Base-by-base conservation (phyloP, 108 stramenopile genomes). In the Nitzschia sp. region DNA sequence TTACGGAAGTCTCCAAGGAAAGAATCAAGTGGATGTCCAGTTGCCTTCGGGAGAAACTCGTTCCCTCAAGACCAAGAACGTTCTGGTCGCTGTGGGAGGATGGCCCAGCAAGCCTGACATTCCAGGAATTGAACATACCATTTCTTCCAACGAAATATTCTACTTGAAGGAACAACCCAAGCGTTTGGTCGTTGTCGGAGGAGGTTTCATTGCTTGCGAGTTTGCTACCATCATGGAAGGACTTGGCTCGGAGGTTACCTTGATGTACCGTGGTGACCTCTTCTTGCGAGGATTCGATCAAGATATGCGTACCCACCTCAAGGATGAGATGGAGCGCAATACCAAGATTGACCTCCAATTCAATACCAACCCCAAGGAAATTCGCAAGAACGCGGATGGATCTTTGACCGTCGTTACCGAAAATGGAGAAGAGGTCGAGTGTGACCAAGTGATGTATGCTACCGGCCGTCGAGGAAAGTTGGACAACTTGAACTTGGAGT, bases 191-290 rank as follows among this genome's bases (percentile, higher is more conserved):
- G 77, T 95, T 38, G 89, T 97, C 10, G 96, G 96, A 22, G 94
- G 91, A 10, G 96, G 96, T 2, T 95, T 91, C 74, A 97, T 97
- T 65, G 96, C 92, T 7, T 80, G 90, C 11, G 96, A 97, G 80
- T 88, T 95, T 57, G 95, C 94, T 15, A 68, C 63, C 50, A 92
- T 97, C 51, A 88, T 97, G 86, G 79, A 86, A 43, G 93, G 87
- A 20, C 69, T 97, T 44, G 95, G 92, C 0, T 84, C 85, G 29
- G 85, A 95, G 48, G 86, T 93, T 9, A 84, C 88, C 20, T 77
- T 95, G 21, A 86, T 95, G 73, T 81, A 89, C 60, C 86, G 96
- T 7, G 63, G 78, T 20, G 86, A 87, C 25, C 39, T 78, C 29
- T 80, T 88, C 48, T 59, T 85, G 46, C 70, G 83, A 21, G 83